Evolutionary conservation across 208 protist genomes (phyloP), one percentile per base, ranked within the genome.

Genomic region (Porcisia hertigi): DNA sequence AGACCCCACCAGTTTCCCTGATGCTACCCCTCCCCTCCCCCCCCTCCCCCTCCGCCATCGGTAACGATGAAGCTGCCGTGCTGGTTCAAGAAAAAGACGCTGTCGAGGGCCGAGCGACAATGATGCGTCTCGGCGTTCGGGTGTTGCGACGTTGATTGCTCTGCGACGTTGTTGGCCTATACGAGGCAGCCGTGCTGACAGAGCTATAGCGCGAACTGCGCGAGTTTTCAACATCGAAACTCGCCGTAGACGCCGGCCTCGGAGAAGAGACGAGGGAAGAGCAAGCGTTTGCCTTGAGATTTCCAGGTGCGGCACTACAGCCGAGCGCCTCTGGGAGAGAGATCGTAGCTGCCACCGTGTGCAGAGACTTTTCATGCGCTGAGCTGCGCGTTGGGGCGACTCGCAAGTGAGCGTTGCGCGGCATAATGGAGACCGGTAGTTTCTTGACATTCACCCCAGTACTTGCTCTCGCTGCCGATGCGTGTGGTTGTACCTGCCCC

Each of bases 41-140:
- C 30, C 30, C 30, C 30, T 30, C 30, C 30, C 30, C 76, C 76
- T 75, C 69, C 57, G 62, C 58, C 20, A 65, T 47, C 39, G 67
- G 53, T 57, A 60, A 67, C 55, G 70, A 73, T 11, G 71, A 52
- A 1, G 41, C 36, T 34, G 70, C 52, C 18, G 16, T 25, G 67
- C 34, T 72, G 47, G 45, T 36, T 25, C 59, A 30, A 11, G 67
- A 47, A 34, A 45, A 43, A 7, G 76, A 73, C 14, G 34, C 55
- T 8, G 30, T 47, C n/a, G 76, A 76, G 14, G 76, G 71, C 9
- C 67, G 77, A 34, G 16, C 12, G 20, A 73, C 77, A 41, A 69
- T 52, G 34, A 82, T 77, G 36, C 77, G 77, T 58, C 69, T 67
- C 52, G 77, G 67, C 55, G 77, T 82, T 16, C 67, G 71, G n/a